phyloP scores from a whole-genome alignment of 805 yeast genomes.

The Wickerhamiella allomyrinae region DNA sequence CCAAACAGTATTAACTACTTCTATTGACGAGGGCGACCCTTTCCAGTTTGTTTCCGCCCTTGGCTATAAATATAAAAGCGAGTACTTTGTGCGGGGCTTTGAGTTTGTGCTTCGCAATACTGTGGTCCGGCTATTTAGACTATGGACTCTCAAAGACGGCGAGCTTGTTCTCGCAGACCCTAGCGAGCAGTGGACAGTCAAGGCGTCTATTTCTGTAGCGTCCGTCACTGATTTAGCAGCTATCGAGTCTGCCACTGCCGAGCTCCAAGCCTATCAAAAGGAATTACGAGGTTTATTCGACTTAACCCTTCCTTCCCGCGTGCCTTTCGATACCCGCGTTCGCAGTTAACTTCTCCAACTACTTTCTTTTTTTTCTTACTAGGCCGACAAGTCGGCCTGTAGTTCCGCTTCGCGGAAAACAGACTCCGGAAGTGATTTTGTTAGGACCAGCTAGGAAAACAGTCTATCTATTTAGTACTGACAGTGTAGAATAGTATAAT shows the following conservation, averaged over 20 bases:
- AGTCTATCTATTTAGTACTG: too few species aligned
- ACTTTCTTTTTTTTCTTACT: too few species aligned
- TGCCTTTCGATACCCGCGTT: conserved; percentile 66
- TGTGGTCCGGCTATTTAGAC: conserved; percentile 39
- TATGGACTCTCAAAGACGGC: conserved; percentile 20
- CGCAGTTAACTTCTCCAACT: conserved; percentile 9
- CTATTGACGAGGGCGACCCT: conserved; percentile 25
- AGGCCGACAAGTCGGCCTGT: too few species aligned
- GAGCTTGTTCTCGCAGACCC: conserved; percentile 17
- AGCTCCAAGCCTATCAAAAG: conserved; percentile 45
- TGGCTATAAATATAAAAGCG: conserved; percentile 55
- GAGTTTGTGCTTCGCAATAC: conserved; percentile 48
- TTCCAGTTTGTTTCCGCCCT: conserved; percentile 38
- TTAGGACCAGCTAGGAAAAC: too few species aligned
- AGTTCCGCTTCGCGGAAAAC: too few species aligned
- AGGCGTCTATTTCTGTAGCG: conserved; percentile 55
- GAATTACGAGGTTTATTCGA: conserved; percentile 56
- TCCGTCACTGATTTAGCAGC: conserved; percentile 62
- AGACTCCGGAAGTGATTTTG: too few species aligned
- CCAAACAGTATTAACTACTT: conserved; percentile 52
- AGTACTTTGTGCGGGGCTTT: conserved; percentile 47
- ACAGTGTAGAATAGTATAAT: too few species aligned
- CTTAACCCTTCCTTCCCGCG: conserved; percentile 62
- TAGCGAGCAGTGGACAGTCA: conserved; percentile 28
- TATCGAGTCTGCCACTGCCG: conserved; percentile 49